phyloP scores from a whole-genome alignment of 2,329 filamentous ascomycete species.

The Botrytis pseudocinerea region DNA sequence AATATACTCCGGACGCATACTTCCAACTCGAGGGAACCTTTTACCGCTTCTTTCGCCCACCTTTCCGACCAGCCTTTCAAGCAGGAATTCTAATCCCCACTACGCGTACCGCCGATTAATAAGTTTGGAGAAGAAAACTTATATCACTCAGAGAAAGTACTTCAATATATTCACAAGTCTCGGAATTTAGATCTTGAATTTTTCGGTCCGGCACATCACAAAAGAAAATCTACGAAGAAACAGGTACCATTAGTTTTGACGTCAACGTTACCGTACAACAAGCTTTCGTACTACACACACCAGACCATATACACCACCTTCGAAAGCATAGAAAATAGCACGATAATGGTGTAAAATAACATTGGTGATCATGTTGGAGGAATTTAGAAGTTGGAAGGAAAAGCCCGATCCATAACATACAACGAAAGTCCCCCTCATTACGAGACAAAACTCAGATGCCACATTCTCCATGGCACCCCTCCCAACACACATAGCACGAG shows the following conservation, averaged over 20 bases:
- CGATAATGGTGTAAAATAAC: conserved; percentile 21
- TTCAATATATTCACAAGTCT: neutral
- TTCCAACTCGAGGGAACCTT: conserved; percentile 13
- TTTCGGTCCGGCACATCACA: neutral
- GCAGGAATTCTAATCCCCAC: conserved; percentile 17
- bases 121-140: conserved; percentile 15
- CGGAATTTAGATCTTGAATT: conserved; percentile 8
- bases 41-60: conserved; percentile 25
- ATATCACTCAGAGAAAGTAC: conserved; percentile 20
- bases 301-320: neutral
- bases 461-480: conserved; percentile 33
- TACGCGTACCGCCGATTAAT: conserved; percentile 19
- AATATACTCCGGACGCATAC: conserved; percentile 5
- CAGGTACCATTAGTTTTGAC: conserved; percentile 5
- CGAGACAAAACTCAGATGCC: neutral
- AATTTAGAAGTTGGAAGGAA: conserved; percentile 25
- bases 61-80: conserved; percentile 22
- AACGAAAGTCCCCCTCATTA: conserved; percentile 9
- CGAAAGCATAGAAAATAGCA: conserved; percentile 4
- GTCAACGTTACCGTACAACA: conserved; percentile 9
- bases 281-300: neutral
- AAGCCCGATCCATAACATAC: conserved; percentile 24
- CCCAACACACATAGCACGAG: conserved; percentile 25
- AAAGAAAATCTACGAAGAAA: neutral
- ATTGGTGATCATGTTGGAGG: conserved; percentile 25